Evolutionary conservation across 2,329 filamentous ascomycete species (phyloP).

Genomic region (Calonectria naviculata): DNA sequence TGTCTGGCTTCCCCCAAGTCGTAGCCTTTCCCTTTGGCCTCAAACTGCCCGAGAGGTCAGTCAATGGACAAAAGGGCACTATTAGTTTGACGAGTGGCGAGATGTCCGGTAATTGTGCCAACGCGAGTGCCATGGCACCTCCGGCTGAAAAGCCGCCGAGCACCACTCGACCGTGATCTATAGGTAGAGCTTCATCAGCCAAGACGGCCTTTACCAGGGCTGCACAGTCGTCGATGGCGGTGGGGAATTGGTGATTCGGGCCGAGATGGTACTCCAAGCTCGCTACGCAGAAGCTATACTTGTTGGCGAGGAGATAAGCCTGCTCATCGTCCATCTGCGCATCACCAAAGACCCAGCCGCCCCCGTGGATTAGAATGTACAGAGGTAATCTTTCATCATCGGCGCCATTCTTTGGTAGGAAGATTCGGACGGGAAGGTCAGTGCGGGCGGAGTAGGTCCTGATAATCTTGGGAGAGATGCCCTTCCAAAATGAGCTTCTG

Average conservation of each 20-base stretch:
- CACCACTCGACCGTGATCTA: not conserved
- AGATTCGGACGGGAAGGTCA: not conserved
- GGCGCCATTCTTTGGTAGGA: not conserved
- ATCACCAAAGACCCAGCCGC: not conserved
- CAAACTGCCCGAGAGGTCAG: not conserved
- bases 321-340: conserved; percentile 1
- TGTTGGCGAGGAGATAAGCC: conserved; percentile 5
- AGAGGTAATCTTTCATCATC: not conserved
- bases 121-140: not conserved
- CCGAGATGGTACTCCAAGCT: not conserved
- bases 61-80: not conserved
- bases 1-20: not conserved
- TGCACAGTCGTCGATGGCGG: not conserved
- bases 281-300: not conserved
- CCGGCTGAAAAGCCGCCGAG: not conserved
- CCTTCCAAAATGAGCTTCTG: not conserved
- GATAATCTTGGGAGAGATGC: not conserved
- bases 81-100: not conserved
- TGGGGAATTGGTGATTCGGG: not conserved
- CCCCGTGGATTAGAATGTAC: not conserved
- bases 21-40: not conserved
- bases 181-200: not conserved
- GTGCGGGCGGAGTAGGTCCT: not conserved
- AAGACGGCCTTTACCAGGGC: not conserved
- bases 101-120: not conserved